Percentiles rank a stretch among this genome's conserved stretches.
Conservation (phyloP, 2,329 filamentous ascomycete species). For the Hirsutella rhossiliensis region DNA sequence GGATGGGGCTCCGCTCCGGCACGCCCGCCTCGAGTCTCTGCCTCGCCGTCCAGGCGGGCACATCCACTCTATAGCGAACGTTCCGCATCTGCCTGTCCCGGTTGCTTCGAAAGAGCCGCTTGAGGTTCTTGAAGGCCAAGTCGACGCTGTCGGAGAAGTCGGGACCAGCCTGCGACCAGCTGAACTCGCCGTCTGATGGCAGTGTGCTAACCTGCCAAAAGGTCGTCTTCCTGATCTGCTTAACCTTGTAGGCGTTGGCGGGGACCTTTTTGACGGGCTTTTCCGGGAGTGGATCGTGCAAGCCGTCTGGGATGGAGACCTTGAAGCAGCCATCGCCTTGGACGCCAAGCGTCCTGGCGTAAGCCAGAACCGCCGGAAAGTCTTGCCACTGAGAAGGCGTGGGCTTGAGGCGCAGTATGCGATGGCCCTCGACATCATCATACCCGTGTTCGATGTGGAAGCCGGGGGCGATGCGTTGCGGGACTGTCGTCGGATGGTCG, state of each 20-base stretch:
- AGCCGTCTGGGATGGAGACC: constrained; percentile 18
- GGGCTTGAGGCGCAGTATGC: constrained; percentile 21
- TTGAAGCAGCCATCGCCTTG: constrained; percentile 26
- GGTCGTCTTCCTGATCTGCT: constrained; percentile 19
- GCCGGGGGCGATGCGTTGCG: background rate
- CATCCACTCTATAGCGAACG: constrained; percentile 25
- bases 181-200: constrained; percentile 19
- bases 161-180: constrained; percentile 11
- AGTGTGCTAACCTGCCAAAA: constrained; percentile 25
- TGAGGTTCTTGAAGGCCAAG: constrained; percentile 18
- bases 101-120: constrained; percentile 22
- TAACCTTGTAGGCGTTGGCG: constrained; percentile 24
- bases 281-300: constrained; percentile 18
- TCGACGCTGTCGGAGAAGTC: constrained; percentile 13
- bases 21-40: constrained; percentile 23
- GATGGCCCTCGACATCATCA: constrained; percentile 16
- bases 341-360: constrained; percentile 18
- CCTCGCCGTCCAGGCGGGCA: constrained; percentile 23
- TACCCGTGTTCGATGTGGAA: constrained; percentile 17
- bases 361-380: constrained; percentile 21
- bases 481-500: background rate
- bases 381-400: constrained; percentile 22
- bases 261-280: constrained; percentile 16
- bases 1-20: constrained; percentile 22
- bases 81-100: constrained; percentile 22